A percentile compares a stretch with the other conserved stretches of the same genome.
Conservation (phyloP, 202 grass and related monocot genomes). For the Carex sylvatica region DNA sequence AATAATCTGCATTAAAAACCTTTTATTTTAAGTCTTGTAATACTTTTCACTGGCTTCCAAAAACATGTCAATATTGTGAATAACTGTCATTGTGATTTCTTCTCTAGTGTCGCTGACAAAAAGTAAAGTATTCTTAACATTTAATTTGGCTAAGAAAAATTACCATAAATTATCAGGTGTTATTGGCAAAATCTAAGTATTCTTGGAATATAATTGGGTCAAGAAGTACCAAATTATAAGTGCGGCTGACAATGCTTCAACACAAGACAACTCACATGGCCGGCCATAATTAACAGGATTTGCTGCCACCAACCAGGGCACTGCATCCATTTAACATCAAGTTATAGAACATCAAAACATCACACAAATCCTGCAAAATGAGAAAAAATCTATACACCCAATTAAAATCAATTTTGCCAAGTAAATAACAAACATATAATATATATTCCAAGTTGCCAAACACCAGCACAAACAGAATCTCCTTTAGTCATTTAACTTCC, state of each 20-base stretch:
- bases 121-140: background rate
- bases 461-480: background rate
- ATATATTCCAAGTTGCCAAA: background rate
- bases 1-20: background rate
- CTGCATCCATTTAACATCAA: constrained; percentile 36
- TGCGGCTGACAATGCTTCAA: constrained; percentile 94
- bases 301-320: constrained; percentile 98
- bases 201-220: background rate
- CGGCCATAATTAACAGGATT: constrained; percentile 97
- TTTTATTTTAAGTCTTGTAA: background rate
- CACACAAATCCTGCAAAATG: background rate
- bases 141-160: background rate
- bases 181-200: background rate
- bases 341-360: background rate
- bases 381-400: background rate
- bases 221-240: constrained; percentile 86
- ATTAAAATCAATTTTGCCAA: background rate
- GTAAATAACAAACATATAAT: background rate
- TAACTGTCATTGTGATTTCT: background rate
- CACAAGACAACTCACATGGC: constrained; percentile 93
- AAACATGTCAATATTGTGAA: background rate
- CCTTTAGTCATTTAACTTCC: background rate
- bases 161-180: background rate
- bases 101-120: background rate
- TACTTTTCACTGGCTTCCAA: background rate